Conservation (phyloP, 192 early-diverging fungal genomes). For the Umbelopsis sp. region DNA sequence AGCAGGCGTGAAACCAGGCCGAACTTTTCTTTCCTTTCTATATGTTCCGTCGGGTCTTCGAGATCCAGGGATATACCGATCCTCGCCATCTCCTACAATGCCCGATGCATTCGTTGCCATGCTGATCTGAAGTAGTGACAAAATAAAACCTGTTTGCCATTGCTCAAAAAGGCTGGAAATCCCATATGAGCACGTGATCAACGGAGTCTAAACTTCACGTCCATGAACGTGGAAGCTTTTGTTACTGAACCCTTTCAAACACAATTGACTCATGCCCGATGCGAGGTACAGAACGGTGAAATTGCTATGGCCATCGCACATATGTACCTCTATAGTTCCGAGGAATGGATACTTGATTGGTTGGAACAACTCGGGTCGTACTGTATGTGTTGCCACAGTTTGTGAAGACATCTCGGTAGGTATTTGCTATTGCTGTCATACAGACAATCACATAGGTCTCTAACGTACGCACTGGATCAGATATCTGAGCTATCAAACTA, state of each 20-base stretch:
- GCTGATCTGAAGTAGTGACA: not conserved
- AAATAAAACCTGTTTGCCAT: not conserved
- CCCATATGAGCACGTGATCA: no score
- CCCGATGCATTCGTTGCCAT: constrained; percentile 28
- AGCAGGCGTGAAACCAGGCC: constrained; percentile 66
- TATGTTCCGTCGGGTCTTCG: constrained; percentile 69
- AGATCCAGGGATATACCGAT: constrained; percentile 61
- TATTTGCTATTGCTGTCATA: not conserved
- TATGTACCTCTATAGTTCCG: constrained; percentile 43
- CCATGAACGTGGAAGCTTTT: not conserved
- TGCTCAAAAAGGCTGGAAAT: no score
- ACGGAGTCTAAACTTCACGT: no score
- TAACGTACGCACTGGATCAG: not conserved
- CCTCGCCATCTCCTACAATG: constrained; percentile 41
- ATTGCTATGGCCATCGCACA: constrained; percentile 55
- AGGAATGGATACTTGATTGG: constrained; percentile 53
- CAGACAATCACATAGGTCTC: not conserved
- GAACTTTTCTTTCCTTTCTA: constrained; percentile 69
- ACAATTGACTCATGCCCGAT: constrained; percentile 6
- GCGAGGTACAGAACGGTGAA: constrained; percentile 29
- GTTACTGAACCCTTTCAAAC: not conserved
- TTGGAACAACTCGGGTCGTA: constrained; percentile 50
- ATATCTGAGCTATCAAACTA: constrained; percentile 15
- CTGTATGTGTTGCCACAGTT: constrained; percentile 53
- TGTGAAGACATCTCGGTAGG: constrained; percentile 50